A percentile compares a stretch with the other conserved stretches of the same genome.
Conservation (phyloP, 345 rosid genomes). For the Moringa oleifera region DNA sequence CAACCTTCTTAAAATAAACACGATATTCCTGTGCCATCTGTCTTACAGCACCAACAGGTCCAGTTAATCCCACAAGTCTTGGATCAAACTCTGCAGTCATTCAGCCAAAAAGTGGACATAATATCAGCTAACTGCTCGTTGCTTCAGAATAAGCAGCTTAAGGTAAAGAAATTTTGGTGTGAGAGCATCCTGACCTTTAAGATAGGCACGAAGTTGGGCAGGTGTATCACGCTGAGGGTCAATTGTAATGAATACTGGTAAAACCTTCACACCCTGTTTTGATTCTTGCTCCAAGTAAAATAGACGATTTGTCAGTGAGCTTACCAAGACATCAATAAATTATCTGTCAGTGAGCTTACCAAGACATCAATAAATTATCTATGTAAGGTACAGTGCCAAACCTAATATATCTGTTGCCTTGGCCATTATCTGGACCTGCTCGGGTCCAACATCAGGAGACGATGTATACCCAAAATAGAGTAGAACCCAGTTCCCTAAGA, state of each 20-base stretch:
- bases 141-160: not conserved
- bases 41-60: slow-evolving; percentile 54
- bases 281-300: slow-evolving; percentile 45
- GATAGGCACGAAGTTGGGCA: slow-evolving; percentile 68
- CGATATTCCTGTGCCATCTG: slow-evolving; percentile 91
- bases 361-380: slow-evolving; percentile 3
- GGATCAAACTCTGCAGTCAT: slow-evolving; percentile 65
- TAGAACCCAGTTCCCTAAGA: slow-evolving; percentile 75
- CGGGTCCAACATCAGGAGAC: slow-evolving; percentile 93
- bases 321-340: not conserved
- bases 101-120: slow-evolving; percentile 7
- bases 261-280: slow-evolving; percentile 41
- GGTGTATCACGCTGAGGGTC: slow-evolving; percentile 89
- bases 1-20: slow-evolving; percentile 69
- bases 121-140: not conserved
- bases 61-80: slow-evolving; percentile 70
- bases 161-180: not conserved
- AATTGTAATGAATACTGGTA: slow-evolving; percentile 80
- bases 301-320: slow-evolving; percentile 24
- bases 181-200: slow-evolving; percentile 52
- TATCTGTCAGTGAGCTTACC: slow-evolving; percentile 22
- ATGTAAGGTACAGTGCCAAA: slow-evolving; percentile 24
- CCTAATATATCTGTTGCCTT: slow-evolving; percentile 63
- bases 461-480: slow-evolving; percentile 88
- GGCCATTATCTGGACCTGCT: slow-evolving; percentile 59